phyloP scores from a whole-genome alignment of 345 rosid genomes.

The Eucalyptus urophylla region DNA sequence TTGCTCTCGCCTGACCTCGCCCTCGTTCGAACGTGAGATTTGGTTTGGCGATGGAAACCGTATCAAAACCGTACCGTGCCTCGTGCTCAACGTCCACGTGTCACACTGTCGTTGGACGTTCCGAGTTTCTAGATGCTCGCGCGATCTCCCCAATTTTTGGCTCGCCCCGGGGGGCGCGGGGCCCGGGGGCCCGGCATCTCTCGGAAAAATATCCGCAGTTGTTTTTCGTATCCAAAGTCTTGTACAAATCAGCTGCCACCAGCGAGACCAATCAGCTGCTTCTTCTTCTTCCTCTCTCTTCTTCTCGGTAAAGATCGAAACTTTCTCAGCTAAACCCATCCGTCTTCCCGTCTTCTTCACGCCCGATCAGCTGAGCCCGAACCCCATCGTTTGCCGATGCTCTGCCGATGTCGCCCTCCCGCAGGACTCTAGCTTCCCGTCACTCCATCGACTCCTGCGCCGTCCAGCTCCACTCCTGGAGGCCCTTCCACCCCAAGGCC shows the following conservation, averaged over 20 bases:
- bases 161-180: not conserved
- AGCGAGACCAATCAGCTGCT: not conserved
- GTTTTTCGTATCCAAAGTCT: not conserved
- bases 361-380: not conserved
- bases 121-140: not conserved
- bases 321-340: not conserved
- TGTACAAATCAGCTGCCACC: not conserved
- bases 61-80: not conserved
- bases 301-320: not conserved
- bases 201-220: not conserved
- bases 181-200: not conserved
- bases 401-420: conserved; percentile 29
- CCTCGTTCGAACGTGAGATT: not conserved
- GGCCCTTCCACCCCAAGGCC: conserved; percentile 57
- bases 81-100: not conserved
- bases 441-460: conserved; percentile 72
- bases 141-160: not conserved
- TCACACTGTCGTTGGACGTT: not conserved
- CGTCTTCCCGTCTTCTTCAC: not conserved
- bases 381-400: not conserved
- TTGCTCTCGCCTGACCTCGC: not conserved
- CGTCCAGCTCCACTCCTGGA: conserved; percentile 81
- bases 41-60: not conserved
- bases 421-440: conserved; percentile 35
- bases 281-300: not conserved